A percentile compares a stretch with the other conserved stretches of the same genome.
Evolutionary conservation across 2,329 filamentous ascomycete genomes (phyloP).

Genomic region (Fonsecaea nubica): DNA sequence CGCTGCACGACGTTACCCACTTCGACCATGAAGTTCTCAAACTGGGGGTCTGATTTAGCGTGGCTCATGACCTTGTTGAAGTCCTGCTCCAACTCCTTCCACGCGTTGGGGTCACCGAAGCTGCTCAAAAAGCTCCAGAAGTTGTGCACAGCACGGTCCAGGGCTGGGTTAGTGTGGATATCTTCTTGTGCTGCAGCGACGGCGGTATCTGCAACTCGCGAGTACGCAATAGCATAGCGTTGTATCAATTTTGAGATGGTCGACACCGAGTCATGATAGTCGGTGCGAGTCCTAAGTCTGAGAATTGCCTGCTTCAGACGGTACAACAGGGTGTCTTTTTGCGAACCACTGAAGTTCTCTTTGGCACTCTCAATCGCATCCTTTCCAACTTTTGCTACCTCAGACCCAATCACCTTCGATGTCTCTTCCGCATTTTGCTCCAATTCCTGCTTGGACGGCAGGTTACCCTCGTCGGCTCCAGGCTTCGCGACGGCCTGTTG

Average conservation of each 20-base stretch:
- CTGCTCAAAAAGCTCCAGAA: conserved; percentile 82
- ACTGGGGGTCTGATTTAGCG: conserved; percentile 77
- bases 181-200: conserved; percentile 72
- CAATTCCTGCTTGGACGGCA: conserved; percentile 68
- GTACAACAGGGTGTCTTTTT: conserved; percentile 74
- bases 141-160: conserved; percentile 76
- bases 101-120: conserved; percentile 75
- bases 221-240: conserved; percentile 79
- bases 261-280: conserved; percentile 87
- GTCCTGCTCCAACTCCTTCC: conserved; percentile 73
- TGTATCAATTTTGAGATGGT: conserved; percentile 76
- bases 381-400: conserved; percentile 50
- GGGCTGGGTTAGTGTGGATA: conserved; percentile 73
- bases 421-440: conserved; percentile 63
- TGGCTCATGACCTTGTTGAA: conserved; percentile 76
- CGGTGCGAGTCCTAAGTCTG: conserved; percentile 74
- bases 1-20: conserved; percentile 77
- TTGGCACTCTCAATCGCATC: conserved; percentile 73
- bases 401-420: conserved; percentile 48
- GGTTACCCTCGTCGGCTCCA: conserved; percentile 52
- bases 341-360: conserved; percentile 74
- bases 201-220: conserved; percentile 72
- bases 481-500: conserved; percentile 58
- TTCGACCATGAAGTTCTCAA: conserved; percentile 77
- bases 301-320: conserved; percentile 78